Conservation (phyloP, 805 yeast species). For the Metschnikowia cubensis region DNA sequence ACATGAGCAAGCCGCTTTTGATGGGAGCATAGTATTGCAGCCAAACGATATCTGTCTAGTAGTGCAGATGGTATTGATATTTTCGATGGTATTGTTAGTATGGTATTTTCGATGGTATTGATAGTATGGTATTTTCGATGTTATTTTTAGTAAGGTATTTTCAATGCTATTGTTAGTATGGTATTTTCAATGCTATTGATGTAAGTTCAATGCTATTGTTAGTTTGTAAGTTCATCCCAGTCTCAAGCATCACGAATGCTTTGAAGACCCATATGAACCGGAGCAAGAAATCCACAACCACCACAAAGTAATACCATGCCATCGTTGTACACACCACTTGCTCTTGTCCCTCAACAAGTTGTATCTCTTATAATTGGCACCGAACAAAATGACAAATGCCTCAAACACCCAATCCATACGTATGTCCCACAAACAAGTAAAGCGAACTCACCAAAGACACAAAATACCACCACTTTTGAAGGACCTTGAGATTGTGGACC, state of each 20-base stretch:
- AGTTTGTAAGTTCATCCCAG: constrained; percentile 18
- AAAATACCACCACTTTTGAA: constrained; percentile 42
- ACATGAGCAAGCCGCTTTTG: constrained; percentile 62
- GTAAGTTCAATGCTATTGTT: too few species aligned
- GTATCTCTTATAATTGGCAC: constrained; percentile 7
- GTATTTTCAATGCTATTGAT: too few species aligned
- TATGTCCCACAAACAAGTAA: constrained; percentile 88
- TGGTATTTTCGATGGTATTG: too few species aligned
- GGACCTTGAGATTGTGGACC: constrained; percentile 13
- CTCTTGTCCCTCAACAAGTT: constrained; percentile 18
- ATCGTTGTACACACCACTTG: constrained; percentile 23
- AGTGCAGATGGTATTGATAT: too few species aligned
- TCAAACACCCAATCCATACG: constrained; percentile 83
- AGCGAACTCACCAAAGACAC: constrained; percentile 57
- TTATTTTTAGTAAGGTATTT: too few species aligned
- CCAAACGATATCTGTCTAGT: too few species aligned
- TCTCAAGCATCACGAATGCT: constrained; percentile 35
- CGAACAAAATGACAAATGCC: constrained; percentile 38
- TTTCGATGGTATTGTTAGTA: too few species aligned
- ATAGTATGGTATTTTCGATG: too few species aligned
- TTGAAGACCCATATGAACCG: constrained; percentile 77
- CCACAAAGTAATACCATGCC: constrained; percentile 52
- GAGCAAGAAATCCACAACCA: constrained; percentile 55
- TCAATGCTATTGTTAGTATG: too few species aligned
- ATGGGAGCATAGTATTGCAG: too few species aligned